A percentile compares a stretch with the other conserved stretches of the same genome.
phyloP scores from a whole-genome alignment of 352 stramenopile genomes.

The Blastocystis sp. region DNA sequence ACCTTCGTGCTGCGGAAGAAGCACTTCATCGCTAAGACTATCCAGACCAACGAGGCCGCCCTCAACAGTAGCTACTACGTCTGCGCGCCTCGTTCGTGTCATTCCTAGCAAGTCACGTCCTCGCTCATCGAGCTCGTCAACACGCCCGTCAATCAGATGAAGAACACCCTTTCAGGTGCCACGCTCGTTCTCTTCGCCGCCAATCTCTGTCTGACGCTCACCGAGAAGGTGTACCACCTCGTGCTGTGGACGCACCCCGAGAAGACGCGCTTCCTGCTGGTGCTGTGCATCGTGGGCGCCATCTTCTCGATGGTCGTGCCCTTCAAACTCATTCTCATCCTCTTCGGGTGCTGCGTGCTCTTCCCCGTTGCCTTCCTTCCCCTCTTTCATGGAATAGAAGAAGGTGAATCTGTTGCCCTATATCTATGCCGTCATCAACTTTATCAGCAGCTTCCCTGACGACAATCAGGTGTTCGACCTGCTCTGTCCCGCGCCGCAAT shows the following conservation, averaged over 20 bases:
- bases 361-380: neutral
- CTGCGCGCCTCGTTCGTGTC: neutral
- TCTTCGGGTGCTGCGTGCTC: neutral
- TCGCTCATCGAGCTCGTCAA: constrained; percentile 25
- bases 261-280: constrained; percentile 26
- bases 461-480: constrained; percentile 38
- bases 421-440: neutral
- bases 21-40: constrained; percentile 26
- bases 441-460: constrained; percentile 31
- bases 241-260: constrained; percentile 4
- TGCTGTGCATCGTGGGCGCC: constrained; percentile 8
- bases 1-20: constrained; percentile 35
- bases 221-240: constrained; percentile 31
- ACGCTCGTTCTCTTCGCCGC: constrained; percentile 25
- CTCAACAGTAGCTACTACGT: neutral
- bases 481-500: constrained; percentile 1
- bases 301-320: constrained; percentile 23
- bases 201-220: neutral
- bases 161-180: constrained; percentile 26
- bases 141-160: constrained; percentile 54
- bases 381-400: constrained; percentile 2
- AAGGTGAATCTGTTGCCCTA: neutral
- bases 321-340: neutral
- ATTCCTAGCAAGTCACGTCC: neutral
- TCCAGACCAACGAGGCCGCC: constrained; percentile 2